These are phyloP conservation scores for Oryza longistaminata DNA, from an alignment of 176 grass and related monocot species.

Conservation along the genomic window DNA sequence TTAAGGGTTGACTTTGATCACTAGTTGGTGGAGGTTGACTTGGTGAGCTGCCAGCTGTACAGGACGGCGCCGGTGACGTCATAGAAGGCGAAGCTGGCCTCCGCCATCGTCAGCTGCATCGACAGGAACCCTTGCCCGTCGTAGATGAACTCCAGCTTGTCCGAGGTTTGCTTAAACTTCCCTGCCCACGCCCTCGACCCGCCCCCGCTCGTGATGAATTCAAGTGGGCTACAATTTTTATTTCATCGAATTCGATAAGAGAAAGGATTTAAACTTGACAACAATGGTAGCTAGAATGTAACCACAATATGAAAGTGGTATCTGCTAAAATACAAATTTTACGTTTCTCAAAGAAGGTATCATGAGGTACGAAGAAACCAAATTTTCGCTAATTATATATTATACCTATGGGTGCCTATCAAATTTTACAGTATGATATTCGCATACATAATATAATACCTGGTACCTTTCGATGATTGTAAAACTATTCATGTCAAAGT, in stretches of 20 bases:
- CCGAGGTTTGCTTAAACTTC: constrained; percentile 45
- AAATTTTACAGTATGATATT: no score
- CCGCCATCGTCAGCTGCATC: constrained; percentile 47
- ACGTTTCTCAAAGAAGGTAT: no score
- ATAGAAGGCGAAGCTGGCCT: constrained; percentile 58
- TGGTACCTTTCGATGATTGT: no score
- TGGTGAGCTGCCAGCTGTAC: constrained; percentile 63
- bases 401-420: no score
- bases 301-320: no score
- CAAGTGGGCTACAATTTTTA: constrained; percentile 38
- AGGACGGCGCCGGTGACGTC: constrained; percentile 54
- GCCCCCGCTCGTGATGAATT: constrained; percentile 77
- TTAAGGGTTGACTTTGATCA: neutral
- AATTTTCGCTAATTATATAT: no score
- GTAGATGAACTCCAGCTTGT: constrained; percentile 77
- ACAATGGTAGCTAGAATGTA: no score
- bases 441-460: no score
- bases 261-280: neutral
- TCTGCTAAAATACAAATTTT: no score
- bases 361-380: no score
- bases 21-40: constrained; percentile 6
- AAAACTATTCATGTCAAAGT: no score
- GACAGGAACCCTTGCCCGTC: constrained; percentile 93
- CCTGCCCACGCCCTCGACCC: constrained; percentile 87
- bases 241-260: neutral